Base-by-base conservation (phyloP, 2,329 filamentous ascomycete species). In the Aspergillus unguis region DNA sequence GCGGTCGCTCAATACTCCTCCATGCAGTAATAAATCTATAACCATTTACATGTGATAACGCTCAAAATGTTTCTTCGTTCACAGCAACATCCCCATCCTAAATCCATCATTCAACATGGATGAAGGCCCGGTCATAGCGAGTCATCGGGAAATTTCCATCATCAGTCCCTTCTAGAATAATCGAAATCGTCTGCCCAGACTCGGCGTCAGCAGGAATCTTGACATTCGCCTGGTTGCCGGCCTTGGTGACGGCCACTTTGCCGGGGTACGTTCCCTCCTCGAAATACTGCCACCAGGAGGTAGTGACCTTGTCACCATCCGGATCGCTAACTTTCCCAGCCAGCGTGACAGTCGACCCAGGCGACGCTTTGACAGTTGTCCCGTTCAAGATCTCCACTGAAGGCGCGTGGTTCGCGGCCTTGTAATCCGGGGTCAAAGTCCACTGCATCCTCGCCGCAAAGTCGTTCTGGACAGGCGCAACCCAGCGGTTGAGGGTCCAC, bases 361-460 rank as follows among this genome's bases (percentile, higher is more conserved):
- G 11, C 2, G 4, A n/a, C 5, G 27, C 46, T 6, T 32, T 17
- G 0, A 49, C 46, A 6, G 6, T 28, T 1, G 36, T 49, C 11
- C 37, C 37, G n/a, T 49, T 49, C 2, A 33, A 3, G 26, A 49
- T 42, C 0, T 5, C 11, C 26, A 49, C 46, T 7, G n/a, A n/a
- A 4, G 46, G 46, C 23, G 37, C 28, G 6, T 49, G 46, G 37
- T 49, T 49, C 5, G 36, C 46, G 6, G 6, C n/a, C 3, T 9
- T 11, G 26, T 49, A 49, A 6, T 41, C 29, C 29, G 46, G 36
- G 10, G 37, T 40, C 6, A 49, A 27, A 9, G 48, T 45, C 48
- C 40, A 50, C 27, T 50, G 41, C 41, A 50, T 50, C 4, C 48
- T 32, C 5, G 48, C 48, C 27, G 48, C 48, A 10, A 50, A 50